Percentiles rank a stretch among this genome's conserved stretches.
These are phyloP conservation scores for Pseudogymnoascus sp. DNA, from an alignment of 2,329 filamentous ascomycete genomes.

Conservation along the genomic window DNA sequence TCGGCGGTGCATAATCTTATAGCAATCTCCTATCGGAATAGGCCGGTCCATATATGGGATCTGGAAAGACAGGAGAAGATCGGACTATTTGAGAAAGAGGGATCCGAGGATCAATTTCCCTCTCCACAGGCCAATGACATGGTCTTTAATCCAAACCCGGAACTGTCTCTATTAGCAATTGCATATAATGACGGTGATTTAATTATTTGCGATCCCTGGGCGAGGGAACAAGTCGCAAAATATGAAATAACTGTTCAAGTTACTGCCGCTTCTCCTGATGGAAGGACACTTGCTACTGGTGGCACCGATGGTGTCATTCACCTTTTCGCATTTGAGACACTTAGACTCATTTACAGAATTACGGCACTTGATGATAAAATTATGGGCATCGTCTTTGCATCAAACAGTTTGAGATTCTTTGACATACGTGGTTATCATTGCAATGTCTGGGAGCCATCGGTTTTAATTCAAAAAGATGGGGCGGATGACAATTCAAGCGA, in stretches of 20 bases:
- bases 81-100: too few relatives aligned
- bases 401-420: slow-evolving; percentile 28
- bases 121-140: too few relatives aligned
- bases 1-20: too few relatives aligned
- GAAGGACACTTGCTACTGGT: slow-evolving; percentile 22
- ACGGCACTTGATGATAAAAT: slow-evolving; percentile 24
- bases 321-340: slow-evolving; percentile 23
- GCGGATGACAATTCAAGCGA: too few relatives aligned
- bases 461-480: too few relatives aligned
- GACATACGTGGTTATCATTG: slow-evolving; percentile 32
- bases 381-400: slow-evolving; percentile 28
- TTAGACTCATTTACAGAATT: slow-evolving; percentile 26
- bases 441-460: slow-evolving; percentile 32
- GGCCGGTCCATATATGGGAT: too few relatives aligned
- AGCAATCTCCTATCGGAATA: too few relatives aligned
- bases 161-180: slow-evolving; percentile 13
- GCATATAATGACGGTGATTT: slow-evolving; percentile 19
- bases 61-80: too few relatives aligned
- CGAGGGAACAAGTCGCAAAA: slow-evolving; percentile 4
- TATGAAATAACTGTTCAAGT: slow-evolving; percentile 12
- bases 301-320: slow-evolving; percentile 23
- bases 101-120: too few relatives aligned
- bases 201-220: slow-evolving; percentile 13
- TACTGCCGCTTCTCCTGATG: slow-evolving; percentile 22
- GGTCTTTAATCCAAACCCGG: slow-evolving; percentile 13